These are phyloP conservation scores for Epichloe gansuensis DNA, from an alignment of 2,329 filamentous ascomycete genomes.

Conservation along the genomic window DNA sequence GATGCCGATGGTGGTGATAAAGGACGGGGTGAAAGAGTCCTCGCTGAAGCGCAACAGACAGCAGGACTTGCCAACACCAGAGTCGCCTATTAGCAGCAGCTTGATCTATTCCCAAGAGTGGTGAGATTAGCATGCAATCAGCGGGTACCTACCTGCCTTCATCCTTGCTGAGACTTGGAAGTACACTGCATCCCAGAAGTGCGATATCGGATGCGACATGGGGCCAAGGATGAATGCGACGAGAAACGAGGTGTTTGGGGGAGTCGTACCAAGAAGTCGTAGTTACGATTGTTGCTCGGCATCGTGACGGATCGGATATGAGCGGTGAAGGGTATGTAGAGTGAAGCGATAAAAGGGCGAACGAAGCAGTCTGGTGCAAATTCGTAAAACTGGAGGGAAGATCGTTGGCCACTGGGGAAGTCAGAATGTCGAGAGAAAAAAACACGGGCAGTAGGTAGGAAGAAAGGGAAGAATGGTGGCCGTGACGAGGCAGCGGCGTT, in stretches of 20 bases:
- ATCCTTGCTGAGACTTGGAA: neutral
- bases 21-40: conserved; percentile 93
- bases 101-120: conserved; percentile 57
- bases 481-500: conserved; percentile 6
- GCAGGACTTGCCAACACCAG: conserved; percentile 93
- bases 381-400: neutral
- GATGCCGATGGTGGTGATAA: conserved; percentile 98
- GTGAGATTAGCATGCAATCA: conserved; percentile 4
- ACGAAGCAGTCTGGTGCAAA: neutral
- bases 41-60: conserved; percentile 93
- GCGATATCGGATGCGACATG: neutral
- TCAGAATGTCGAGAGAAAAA: neutral
- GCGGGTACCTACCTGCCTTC: neutral
- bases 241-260: conserved; percentile 10
- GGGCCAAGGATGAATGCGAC: neutral
- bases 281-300: conserved; percentile 97
- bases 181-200: neutral
- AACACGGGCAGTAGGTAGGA: neutral
- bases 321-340: conserved; percentile 3
- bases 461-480: conserved; percentile 4
- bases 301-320: conserved; percentile 41
- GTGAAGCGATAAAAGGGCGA: neutral
- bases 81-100: conserved; percentile 91
- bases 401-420: neutral
- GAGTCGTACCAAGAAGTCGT: conserved; percentile 83